These are phyloP conservation scores for Chenopodium suecicum DNA, from an alignment of 148 eudicot genomes.

Conservation along the genomic window DNA sequence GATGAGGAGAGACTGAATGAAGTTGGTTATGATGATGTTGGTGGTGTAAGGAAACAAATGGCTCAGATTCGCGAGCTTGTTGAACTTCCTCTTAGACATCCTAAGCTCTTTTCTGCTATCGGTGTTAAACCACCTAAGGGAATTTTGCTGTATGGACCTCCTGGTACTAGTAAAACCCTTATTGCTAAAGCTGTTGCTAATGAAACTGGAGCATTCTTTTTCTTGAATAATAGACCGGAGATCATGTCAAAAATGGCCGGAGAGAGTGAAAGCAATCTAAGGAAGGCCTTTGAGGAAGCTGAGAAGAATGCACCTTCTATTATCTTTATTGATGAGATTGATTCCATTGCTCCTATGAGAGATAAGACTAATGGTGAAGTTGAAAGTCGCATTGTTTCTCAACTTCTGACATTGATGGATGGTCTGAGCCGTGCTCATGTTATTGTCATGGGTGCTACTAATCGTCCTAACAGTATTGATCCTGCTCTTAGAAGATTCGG, in stretches of 20 bases:
- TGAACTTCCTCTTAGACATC: constrained; percentile 68
- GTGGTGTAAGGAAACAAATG: constrained; percentile 79
- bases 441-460: constrained; percentile 79
- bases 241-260: constrained; percentile 79
- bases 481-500: constrained; percentile 78
- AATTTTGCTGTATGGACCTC: constrained; percentile 70
- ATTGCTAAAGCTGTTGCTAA: constrained; percentile 76
- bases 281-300: constrained; percentile 76
- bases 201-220: constrained; percentile 78
- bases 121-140: constrained; percentile 84
- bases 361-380: constrained; percentile 81
- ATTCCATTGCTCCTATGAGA: constrained; percentile 81
- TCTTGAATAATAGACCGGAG: constrained; percentile 71
- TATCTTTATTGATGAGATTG: constrained; percentile 74
- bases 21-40: constrained; percentile 79
- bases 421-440: constrained; percentile 77
- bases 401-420: constrained; percentile 73
- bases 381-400: constrained; percentile 78
- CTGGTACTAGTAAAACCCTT: constrained; percentile 77
- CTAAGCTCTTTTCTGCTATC: constrained; percentile 67
- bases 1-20: constrained; percentile 73
- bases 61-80: constrained; percentile 75
- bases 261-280: constrained; percentile 75
- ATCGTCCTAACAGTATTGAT: constrained; percentile 80
- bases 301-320: constrained; percentile 82